Percentiles rank a stretch among this genome's conserved stretches.
phyloP scores from a whole-genome alignment of 2,329 filamentous ascomycete species.

The Ophiostoma sp. region DNA sequence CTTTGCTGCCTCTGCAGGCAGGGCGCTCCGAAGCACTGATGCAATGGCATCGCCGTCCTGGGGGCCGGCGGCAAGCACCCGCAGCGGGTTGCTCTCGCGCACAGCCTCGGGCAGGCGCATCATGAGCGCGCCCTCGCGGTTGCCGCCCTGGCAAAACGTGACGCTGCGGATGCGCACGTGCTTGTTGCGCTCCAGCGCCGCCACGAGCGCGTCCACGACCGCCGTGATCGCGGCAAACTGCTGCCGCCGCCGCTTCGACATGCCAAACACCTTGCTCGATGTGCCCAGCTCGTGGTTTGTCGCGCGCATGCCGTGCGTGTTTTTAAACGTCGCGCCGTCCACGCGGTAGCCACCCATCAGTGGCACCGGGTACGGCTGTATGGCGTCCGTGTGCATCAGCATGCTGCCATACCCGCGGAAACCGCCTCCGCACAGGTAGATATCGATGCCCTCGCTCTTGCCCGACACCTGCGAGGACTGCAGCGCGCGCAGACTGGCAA shows the following conservation, averaged over 20 bases:
- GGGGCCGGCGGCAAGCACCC: slow-evolving; percentile 29
- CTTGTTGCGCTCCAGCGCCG: slow-evolving; percentile 43
- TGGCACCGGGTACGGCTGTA: slow-evolving; percentile 75
- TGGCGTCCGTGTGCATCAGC: slow-evolving; percentile 69
- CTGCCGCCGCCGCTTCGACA: slow-evolving; percentile 70
- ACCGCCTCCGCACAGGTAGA: slow-evolving; percentile 85
- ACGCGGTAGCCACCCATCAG: slow-evolving; percentile 75
- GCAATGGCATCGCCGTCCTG: slow-evolving; percentile 6
- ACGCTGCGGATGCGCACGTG: slow-evolving; percentile 60
- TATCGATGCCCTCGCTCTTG: slow-evolving; percentile 45
- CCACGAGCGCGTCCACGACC: slow-evolving; percentile 68
- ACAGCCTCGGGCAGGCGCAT: slow-evolving; percentile 56
- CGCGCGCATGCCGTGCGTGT: slow-evolving; percentile 47
- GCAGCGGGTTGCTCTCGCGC: slow-evolving; percentile 61
- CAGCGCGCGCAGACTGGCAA: slow-evolving; percentile 43
- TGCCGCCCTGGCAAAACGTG: slow-evolving; percentile 78
- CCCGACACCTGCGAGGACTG: slow-evolving; percentile 34
- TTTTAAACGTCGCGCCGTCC: slow-evolving; percentile 53
- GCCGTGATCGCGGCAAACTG: slow-evolving; percentile 82
- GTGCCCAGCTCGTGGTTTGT: slow-evolving; percentile 46
- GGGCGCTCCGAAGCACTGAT: slow-evolving; percentile 37
- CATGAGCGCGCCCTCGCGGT: slow-evolving; percentile 77
- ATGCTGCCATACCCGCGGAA: slow-evolving; percentile 89
- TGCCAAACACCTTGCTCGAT: slow-evolving; percentile 59
- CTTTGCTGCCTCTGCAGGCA: slow-evolving; percentile 34